Evolutionary conservation across 495 filamentous ascomycete species (phyloP).

Genomic region (Geopyxis carbonaria): DNA sequence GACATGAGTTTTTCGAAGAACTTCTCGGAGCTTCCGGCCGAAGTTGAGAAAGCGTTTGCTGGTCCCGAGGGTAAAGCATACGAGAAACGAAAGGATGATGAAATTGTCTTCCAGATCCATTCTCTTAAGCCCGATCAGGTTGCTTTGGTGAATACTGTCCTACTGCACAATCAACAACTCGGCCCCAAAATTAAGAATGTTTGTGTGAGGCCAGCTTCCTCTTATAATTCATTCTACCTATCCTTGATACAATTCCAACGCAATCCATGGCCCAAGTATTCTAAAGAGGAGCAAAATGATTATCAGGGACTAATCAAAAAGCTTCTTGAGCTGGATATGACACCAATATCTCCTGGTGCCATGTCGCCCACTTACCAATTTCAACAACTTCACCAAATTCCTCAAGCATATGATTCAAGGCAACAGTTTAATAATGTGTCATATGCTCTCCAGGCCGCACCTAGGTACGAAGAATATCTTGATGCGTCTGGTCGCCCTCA

Average conservation of each 20-base stretch:
- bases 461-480: conserved; percentile 1
- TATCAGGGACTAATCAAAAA: conserved; percentile 14
- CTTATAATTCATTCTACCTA: conserved; percentile 21
- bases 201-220: conserved; percentile 21
- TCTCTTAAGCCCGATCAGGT: conserved; percentile 19
- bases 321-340: too few species aligned
- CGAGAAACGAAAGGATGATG: conserved; percentile 19
- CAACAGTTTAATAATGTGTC: not conserved
- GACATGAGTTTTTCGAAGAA: conserved; percentile 22
- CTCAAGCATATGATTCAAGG: not conserved
- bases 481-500: not conserved
- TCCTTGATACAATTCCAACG: conserved; percentile 19
- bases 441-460: conserved; percentile 1
- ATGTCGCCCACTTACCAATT: not conserved
- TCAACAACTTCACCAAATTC: conserved; percentile 1
- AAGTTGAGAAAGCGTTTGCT: conserved; percentile 19
- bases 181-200: conserved; percentile 19
- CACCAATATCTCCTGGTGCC: too few species aligned
- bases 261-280: conserved; percentile 23
- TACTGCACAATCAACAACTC: conserved; percentile 23
- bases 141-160: conserved; percentile 23
- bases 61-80: conserved; percentile 8
- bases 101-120: conserved; percentile 22
- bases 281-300: conserved; percentile 22
- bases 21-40: conserved; percentile 16